phyloP scores from a whole-genome alignment of 176 grass and related monocot genomes.

The Thalia dealbata region DNA sequence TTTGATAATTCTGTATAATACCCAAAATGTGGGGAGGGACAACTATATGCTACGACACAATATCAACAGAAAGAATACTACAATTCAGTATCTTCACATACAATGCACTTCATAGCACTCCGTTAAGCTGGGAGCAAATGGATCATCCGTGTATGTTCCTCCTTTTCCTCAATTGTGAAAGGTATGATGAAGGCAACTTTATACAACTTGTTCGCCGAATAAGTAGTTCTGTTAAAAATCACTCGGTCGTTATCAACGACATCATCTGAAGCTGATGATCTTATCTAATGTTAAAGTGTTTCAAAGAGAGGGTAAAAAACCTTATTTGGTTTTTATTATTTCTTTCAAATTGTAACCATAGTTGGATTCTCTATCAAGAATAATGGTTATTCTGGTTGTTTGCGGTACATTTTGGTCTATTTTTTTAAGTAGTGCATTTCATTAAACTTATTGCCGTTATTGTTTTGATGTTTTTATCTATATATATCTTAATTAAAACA shows the following conservation, averaged over 20 bases:
- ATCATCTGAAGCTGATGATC: no score
- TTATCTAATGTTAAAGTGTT: no score
- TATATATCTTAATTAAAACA: no score
- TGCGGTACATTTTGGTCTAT: no score
- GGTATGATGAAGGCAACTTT: not conserved
- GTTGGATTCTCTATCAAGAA: not conserved
- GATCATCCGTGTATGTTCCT: not conserved
- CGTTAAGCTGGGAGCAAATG: not conserved
- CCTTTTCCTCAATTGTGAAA: not conserved
- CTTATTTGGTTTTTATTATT: not conserved
- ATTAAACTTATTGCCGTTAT: no score
- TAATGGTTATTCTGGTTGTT: no score
- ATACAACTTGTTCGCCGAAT: not conserved
- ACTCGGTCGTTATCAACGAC: not conserved
- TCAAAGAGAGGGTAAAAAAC: no score
- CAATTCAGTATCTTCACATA: not conserved
- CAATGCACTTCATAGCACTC: not conserved
- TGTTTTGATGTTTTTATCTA: no score
- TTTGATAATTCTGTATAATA: not conserved
- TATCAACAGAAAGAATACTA: conserved; percentile 12
- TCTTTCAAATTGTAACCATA: not conserved
- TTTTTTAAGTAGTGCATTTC: no score
- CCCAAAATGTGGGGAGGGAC: not conserved
- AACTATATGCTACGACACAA: not conserved
- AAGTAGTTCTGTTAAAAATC: not conserved